Percentiles rank a stretch among this genome's conserved stretches.
Evolutionary conservation across 179 eudicot genomes (phyloP).

Genomic region (Nepenthes alata): DNA sequence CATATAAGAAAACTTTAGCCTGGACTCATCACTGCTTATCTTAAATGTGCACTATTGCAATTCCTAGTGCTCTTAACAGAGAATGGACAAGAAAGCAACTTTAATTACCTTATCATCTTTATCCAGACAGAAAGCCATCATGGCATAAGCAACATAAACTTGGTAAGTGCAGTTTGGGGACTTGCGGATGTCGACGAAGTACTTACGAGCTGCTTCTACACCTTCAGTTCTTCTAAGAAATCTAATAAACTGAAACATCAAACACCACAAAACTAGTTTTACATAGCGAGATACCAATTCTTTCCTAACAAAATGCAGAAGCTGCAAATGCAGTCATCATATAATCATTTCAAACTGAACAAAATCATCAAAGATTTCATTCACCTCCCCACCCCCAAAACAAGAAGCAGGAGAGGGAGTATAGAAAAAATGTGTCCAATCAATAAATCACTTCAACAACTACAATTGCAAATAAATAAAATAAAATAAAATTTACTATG

Average conservation of each 20-base stretch:
- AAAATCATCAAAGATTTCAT: no score
- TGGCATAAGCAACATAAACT: slow-evolving; percentile 93
- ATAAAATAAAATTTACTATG: no score
- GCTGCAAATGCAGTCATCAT: no score
- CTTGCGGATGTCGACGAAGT: slow-evolving; percentile 78
- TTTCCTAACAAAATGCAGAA: not conserved
- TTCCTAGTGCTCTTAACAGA: not conserved
- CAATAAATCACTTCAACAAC: no score
- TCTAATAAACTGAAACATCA: slow-evolving; percentile 62
- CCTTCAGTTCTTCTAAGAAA: slow-evolving; percentile 99
- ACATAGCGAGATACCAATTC: not conserved
- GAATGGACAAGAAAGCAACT: not conserved
- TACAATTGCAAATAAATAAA: no score
- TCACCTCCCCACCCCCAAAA: no score
- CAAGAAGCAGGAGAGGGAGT: no score
- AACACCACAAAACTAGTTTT: slow-evolving; percentile 13
- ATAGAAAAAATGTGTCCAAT: no score
- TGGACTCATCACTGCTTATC: not conserved
- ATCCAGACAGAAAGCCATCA: slow-evolving; percentile 95
- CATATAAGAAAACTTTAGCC: no score
- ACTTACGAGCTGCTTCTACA: slow-evolving; percentile 91
- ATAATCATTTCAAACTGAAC: no score
- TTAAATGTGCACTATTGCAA: not conserved
- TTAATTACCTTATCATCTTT: slow-evolving; percentile 81
- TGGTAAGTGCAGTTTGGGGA: slow-evolving; percentile 93